Base-by-base conservation (phyloP, 306 rosid species). In the Neltuma alba region DNA sequence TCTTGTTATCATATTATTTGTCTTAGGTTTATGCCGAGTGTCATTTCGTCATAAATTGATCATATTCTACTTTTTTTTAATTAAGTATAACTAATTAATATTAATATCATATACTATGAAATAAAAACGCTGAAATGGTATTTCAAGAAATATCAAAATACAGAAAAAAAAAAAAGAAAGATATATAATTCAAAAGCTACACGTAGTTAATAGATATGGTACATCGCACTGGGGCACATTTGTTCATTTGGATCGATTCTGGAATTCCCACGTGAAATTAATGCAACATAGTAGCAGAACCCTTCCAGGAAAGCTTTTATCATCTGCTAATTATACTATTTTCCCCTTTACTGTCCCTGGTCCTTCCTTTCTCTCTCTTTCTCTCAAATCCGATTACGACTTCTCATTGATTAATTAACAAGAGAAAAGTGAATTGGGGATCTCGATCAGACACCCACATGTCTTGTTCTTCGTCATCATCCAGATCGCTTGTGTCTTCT, bases 401-500 rank as follows among this genome's bases (percentile, higher is more conserved):
- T 2, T 50, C 25, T 10, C 9, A 9, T 8, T 7, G 9, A 9
- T 54, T 7, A 21, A 9, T 54, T 9, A n/a, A 52, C 34, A 2
- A 25, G 21, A 13, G 38, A 61, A 30, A 30, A 30, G 7, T 61
- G 1, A 27, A 58, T 36, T 1, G 6, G 23, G 21, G 9, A 16
- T 18, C 21, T 54, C 3, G 13, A 55, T 10, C 62, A 2, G 15
- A 21, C 62, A 9, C 31, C 21, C 30, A 23, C 5, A 63, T 63
- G 42, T 33, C 44, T 18, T 34, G 74, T 13, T 82, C 83, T 74
- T 47, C 54, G 30, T 74, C 88, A 1, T 66, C 82, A 1, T 2
- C 55, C 2, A 48, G 62, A 30, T 41, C 85, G 31, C 36, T 37
- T 18, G 25, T 68, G 20, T 74, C 78, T 4, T 74, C 78, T 4